Conservation (phyloP, 2,329 filamentous ascomycete genomes). For the Teratosphaeria viscida region DNA sequence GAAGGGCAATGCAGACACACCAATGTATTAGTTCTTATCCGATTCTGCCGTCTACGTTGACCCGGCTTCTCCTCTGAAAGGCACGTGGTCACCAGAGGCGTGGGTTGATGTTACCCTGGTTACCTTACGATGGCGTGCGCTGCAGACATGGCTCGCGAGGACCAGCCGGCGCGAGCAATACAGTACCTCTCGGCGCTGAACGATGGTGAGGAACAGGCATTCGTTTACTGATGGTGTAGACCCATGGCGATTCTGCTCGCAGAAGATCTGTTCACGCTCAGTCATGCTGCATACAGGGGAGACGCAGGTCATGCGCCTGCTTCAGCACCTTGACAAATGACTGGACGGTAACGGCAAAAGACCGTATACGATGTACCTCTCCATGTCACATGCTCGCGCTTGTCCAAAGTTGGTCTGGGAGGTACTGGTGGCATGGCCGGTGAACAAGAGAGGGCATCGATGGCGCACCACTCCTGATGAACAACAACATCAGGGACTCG, state of each 20-base stretch:
- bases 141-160: neutral
- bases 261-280: too few species aligned
- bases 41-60: neutral
- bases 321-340: neutral
- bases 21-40: constrained; percentile 3
- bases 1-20: constrained; percentile 3
- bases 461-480: too few species aligned
- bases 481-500: too few species aligned
- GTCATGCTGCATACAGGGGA: too few species aligned
- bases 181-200: too few species aligned
- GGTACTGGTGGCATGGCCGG: too few species aligned
- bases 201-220: too few species aligned
- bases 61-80: neutral
- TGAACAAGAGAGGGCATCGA: too few species aligned
- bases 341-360: neutral
- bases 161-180: neutral
- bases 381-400: neutral
- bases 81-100: too few species aligned
- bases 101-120: too few species aligned
- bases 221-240: too few species aligned
- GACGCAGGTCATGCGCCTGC: neutral
- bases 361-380: neutral
- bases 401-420: neutral
- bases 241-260: too few species aligned
- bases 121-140: neutral